These are phyloP conservation scores for Bipolaris cookei DNA, from an alignment of 2,329 filamentous ascomycete genomes.

Conservation along the genomic window DNA sequence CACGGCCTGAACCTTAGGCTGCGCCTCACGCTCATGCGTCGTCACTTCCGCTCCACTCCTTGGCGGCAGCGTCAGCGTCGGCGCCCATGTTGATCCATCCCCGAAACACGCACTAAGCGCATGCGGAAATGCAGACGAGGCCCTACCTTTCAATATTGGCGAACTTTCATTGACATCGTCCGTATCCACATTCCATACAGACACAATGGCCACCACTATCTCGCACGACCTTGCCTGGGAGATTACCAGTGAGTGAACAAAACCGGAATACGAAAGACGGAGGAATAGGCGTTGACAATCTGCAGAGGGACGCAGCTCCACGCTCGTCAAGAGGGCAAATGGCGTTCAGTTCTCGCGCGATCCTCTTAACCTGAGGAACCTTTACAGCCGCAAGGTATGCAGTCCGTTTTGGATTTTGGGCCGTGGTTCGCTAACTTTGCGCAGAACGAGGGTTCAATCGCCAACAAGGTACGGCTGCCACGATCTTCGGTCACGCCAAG, in stretches of 20 bases:
- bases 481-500: conserved; percentile 6
- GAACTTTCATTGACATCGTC: conserved; percentile 31
- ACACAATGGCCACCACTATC: conserved; percentile 65
- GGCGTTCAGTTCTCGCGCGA: conserved; percentile 92
- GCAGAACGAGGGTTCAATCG: conserved; percentile 90
- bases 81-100: conserved; percentile 30
- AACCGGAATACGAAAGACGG: background rate
- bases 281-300: conserved; percentile 21
- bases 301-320: conserved; percentile 84
- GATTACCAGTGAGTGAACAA: conserved; percentile 78
- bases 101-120: conserved; percentile 30
- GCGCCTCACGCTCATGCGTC: conserved; percentile 20
- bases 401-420: conserved; percentile 2
- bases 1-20: conserved; percentile 14
- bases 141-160: conserved; percentile 30
- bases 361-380: conserved; percentile 90
- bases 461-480: conserved; percentile 75
- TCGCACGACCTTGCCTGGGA: conserved; percentile 94
- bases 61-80: conserved; percentile 13
- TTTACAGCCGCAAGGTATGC: conserved; percentile 85
- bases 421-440: conserved; percentile 30
- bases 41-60: conserved; percentile 21
- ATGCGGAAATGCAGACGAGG: conserved; percentile 39
- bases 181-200: conserved; percentile 40
- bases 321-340: conserved; percentile 88